Evolutionary conservation across 2,329 filamentous ascomycete species (phyloP).

Genomic region (Pezicula neosporulosa): DNA sequence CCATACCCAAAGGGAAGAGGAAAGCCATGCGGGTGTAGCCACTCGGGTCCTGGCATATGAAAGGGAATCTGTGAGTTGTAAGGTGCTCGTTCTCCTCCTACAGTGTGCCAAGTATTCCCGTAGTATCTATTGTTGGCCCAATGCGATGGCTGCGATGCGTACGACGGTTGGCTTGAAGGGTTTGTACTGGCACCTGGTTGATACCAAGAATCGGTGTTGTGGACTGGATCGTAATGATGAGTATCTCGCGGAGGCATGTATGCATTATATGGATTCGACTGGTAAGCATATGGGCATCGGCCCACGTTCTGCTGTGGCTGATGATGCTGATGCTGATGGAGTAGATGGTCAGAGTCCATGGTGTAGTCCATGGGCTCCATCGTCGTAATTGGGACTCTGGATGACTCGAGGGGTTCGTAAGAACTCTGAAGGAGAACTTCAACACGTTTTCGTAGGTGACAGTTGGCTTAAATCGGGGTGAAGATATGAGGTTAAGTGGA

Average conservation of each 20-base stretch:
- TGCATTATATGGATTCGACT: conserved; percentile 2
- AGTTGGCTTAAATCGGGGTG: too few species aligned
- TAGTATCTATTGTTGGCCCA: too few species aligned
- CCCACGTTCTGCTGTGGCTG: conserved; percentile 1
- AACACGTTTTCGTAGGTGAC: too few species aligned
- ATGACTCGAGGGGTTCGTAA: too few species aligned
- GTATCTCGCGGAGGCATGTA: conserved; percentile 11
- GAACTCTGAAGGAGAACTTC: too few species aligned
- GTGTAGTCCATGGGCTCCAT: conserved; percentile 18
- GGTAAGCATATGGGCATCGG: neutral
- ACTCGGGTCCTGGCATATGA: too few species aligned
- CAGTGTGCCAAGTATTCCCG: too few species aligned
- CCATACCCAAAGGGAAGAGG: neutral
- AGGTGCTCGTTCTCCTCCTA: too few species aligned
- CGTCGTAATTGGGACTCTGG: too few species aligned
- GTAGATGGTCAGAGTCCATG: conserved; percentile 14
- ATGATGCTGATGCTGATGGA: conserved; percentile 16
- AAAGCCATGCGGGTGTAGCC: too few species aligned
- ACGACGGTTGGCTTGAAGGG: neutral
- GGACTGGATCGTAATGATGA: conserved; percentile 23
- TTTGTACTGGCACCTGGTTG: neutral
- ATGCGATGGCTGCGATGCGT: too few species aligned
- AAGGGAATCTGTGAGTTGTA: too few species aligned
- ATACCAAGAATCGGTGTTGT: conserved; percentile 13
- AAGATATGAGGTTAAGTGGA: neutral